Conservation (phyloP, 345 rosid species). For the Hypericum perforatum region DNA sequence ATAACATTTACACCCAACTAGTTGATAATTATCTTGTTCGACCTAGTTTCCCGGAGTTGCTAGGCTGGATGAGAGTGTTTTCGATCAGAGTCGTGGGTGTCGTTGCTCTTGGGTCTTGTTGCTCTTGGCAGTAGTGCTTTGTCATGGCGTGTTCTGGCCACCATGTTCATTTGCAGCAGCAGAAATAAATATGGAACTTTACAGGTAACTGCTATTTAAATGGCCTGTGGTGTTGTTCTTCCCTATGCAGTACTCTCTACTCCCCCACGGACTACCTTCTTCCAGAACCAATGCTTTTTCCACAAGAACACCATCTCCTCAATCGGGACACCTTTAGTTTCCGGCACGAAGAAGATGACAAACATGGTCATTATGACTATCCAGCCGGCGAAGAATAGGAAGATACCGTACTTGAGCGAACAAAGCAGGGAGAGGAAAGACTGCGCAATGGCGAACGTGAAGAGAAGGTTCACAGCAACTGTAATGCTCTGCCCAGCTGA, state of each 20-base stretch:
- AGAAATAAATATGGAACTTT: too few relatives aligned
- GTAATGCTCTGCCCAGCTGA: conserved; percentile 93
- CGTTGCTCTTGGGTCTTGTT: too few relatives aligned
- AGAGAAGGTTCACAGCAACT: conserved; percentile 78
- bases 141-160: too few relatives aligned
- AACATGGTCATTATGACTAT: conserved; percentile 67
- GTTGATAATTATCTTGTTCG: too few relatives aligned
- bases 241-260: conserved; percentile 6
- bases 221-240: neutral
- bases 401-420: conserved; percentile 67
- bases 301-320: conserved; percentile 85
- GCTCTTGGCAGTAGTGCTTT: too few relatives aligned
- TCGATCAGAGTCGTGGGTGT: too few relatives aligned
- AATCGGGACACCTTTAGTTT: conserved; percentile 85
- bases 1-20: too few relatives aligned
- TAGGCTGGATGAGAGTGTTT: too few relatives aligned
- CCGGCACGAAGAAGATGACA: conserved; percentile 61
- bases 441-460: conserved; percentile 81
- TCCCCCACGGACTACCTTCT: conserved; percentile 37
- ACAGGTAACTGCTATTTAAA: neutral
- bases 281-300: conserved; percentile 97
- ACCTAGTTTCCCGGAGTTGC: too few relatives aligned
- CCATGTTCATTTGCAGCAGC: too few relatives aligned
- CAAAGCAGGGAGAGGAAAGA: conserved; percentile 69
- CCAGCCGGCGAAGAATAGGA: conserved; percentile 88